Conservation (phyloP, 345 rosid species). For the Isatis tinctoria region DNA sequence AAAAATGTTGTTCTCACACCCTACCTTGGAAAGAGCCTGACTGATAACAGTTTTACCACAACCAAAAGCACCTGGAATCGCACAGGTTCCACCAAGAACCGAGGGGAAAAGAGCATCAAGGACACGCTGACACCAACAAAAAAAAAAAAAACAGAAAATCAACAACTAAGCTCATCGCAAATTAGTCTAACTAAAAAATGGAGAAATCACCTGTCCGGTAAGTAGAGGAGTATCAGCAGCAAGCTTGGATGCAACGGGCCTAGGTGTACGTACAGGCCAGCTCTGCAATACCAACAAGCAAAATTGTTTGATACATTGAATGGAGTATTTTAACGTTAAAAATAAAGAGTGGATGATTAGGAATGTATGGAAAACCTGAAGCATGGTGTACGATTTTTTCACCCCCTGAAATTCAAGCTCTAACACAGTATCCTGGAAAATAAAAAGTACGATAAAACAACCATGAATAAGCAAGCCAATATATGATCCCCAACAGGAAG, state of each 20-base stretch:
- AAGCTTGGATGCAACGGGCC: constrained; percentile 98
- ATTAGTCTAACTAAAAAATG: background rate
- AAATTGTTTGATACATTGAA: constrained; percentile 1
- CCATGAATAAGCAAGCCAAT: no score
- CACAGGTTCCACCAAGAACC: constrained; percentile 99
- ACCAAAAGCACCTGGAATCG: constrained; percentile 99
- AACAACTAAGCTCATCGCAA: constrained; percentile 11
- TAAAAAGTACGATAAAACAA: no score
- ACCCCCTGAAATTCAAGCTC: constrained; percentile 99
- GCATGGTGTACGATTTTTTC: constrained; percentile 91
- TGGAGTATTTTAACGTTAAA: background rate
- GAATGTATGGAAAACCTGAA: no score
- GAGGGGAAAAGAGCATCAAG: constrained; percentile 99
- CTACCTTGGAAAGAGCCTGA: constrained; percentile 99
- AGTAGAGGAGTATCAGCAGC: constrained; percentile 99
- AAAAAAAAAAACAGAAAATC: constrained; percentile 29
- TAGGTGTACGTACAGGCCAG: constrained; percentile 99
- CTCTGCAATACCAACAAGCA: constrained; percentile 45
- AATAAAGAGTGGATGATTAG: no score
- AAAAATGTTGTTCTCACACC: background rate
- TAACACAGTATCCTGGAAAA: constrained; percentile 78
- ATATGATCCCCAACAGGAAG: background rate
- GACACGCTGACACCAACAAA: constrained; percentile 69
- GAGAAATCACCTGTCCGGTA: constrained; percentile 76
- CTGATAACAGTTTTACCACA: constrained; percentile 99